These are phyloP conservation scores for Rhytidhysteron rufulum DNA, from an alignment of 2,329 filamentous ascomycete genomes.

Conservation along the genomic window DNA sequence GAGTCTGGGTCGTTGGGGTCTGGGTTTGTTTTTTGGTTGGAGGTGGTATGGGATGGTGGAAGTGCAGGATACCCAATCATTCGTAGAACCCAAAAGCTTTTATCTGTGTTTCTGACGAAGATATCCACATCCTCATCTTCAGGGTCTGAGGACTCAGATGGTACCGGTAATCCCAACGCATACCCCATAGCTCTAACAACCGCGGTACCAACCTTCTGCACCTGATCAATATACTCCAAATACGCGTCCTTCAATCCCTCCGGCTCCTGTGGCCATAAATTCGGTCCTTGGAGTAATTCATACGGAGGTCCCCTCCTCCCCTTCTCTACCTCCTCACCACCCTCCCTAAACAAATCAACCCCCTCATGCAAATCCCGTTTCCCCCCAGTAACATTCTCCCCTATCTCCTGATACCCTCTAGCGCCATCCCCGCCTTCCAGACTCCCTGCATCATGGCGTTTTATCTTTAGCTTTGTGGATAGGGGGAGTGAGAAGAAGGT, in stretches of 20 bases:
- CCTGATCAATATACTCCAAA: constrained; percentile 24
- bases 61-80: constrained; percentile 39
- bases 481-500: constrained; percentile 30
- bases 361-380: constrained; percentile 36
- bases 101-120: constrained; percentile 28
- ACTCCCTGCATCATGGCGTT: constrained; percentile 28
- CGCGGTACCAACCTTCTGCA: constrained; percentile 28
- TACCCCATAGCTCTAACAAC: constrained; percentile 37
- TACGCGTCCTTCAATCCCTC: constrained; percentile 26
- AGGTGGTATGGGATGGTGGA: no score
- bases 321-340: constrained; percentile 18
- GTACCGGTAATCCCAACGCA: constrained; percentile 16
- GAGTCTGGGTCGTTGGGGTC: constrained; percentile 8
- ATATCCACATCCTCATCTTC: constrained; percentile 22
- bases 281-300: constrained; percentile 37
- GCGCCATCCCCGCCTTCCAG: constrained; percentile 33
- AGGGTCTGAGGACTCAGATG: neutral
- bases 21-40: constrained; percentile 10
- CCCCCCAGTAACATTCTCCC: constrained; percentile 35
- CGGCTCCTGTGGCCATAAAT: constrained; percentile 40
- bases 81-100: constrained; percentile 39
- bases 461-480: constrained; percentile 30
- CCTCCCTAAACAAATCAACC: constrained; percentile 38
- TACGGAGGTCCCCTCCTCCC: constrained; percentile 16
- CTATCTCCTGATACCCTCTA: constrained; percentile 34